phyloP scores from a whole-genome alignment of 176 grass and related monocot species.

The Pharus latifolius region DNA sequence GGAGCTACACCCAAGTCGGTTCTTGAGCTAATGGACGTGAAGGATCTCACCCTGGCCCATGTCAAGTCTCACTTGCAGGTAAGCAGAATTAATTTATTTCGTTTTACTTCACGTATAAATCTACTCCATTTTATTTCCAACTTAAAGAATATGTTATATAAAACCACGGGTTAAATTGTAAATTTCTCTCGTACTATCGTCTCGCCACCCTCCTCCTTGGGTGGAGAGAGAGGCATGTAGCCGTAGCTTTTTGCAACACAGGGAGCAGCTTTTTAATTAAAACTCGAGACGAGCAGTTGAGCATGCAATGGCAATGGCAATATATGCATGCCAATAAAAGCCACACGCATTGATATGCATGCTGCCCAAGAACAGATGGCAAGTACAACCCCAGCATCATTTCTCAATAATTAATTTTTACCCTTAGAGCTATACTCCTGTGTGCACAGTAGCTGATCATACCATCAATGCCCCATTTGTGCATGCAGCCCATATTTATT shows the following conservation, averaged over 20 bases:
- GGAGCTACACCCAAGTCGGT: conserved; percentile 98
- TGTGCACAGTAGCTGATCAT: conserved; percentile 27
- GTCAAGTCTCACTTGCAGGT: conserved; percentile 98
- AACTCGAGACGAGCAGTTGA: conserved; percentile 21
- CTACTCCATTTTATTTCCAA: neutral
- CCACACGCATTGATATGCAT: conserved; percentile 33
- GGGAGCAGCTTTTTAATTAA: conserved; percentile 32
- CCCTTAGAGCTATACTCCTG: conserved; percentile 10
- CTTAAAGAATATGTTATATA: neutral
- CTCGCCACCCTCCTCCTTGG: neutral
- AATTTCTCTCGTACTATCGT: neutral
- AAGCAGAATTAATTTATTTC: neutral
- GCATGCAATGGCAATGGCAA: conserved; percentile 11
- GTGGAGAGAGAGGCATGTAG: neutral
- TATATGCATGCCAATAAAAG: conserved; percentile 20
- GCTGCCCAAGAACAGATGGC: conserved; percentile 31
- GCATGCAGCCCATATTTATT: conserved; percentile 28
- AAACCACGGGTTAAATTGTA: conserved; percentile 23
- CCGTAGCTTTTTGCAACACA: conserved; percentile 10
- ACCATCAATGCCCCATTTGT: conserved; percentile 29
- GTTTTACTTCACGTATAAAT: neutral
- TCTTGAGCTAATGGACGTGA: conserved; percentile 97
- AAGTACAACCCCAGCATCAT: conserved; percentile 66
- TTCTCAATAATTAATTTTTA: conserved; percentile 68
- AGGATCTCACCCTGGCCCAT: conserved; percentile 95